phyloP scores from a whole-genome alignment of 1,284 basidiomycete species.

The Rhodotorula sp. region DNA sequence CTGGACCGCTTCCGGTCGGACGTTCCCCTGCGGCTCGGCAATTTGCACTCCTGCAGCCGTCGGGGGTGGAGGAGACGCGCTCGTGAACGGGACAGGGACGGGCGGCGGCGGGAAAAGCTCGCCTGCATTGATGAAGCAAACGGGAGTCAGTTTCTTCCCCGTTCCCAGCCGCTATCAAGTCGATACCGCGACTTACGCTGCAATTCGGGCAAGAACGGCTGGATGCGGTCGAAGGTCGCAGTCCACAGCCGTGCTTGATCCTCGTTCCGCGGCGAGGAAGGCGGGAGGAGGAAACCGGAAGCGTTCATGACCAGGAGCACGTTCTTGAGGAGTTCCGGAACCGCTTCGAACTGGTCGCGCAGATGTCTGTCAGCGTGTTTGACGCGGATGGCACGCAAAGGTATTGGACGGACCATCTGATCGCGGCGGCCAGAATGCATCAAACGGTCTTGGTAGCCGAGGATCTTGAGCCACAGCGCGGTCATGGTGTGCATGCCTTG shows the following conservation, averaged over 20 bases:
- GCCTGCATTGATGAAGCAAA: slow-evolving; percentile 2
- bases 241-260: slow-evolving; percentile 76
- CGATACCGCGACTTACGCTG: slow-evolving; percentile 56
- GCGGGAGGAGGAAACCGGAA: slow-evolving; percentile 73
- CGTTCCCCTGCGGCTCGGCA: background rate
- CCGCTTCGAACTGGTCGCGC: slow-evolving; percentile 76
- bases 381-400: background rate
- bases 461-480: slow-evolving; percentile 82
- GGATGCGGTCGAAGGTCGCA: slow-evolving; percentile 76
- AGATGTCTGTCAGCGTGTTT: background rate
- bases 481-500: slow-evolving; percentile 63
- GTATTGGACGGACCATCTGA: slow-evolving; percentile 66
- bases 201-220: slow-evolving; percentile 85
- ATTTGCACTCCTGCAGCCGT: background rate
- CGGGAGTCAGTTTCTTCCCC: background rate
- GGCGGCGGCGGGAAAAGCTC: slow-evolving; percentile 27
- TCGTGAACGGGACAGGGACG: slow-evolving; percentile 22
- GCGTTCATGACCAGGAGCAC: slow-evolving; percentile 95
- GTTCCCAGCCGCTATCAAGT: too few species aligned
- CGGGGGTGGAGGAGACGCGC: background rate
- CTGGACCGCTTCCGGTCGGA: too few species aligned
- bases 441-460: slow-evolving; percentile 83
- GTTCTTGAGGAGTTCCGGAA: slow-evolving; percentile 95
- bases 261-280: slow-evolving; percentile 59
- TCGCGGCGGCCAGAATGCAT: slow-evolving; percentile 82